These are phyloP conservation scores for Craterostigma plantagineum DNA, from an alignment of 257 asterid genomes.

Conservation along the genomic window DNA sequence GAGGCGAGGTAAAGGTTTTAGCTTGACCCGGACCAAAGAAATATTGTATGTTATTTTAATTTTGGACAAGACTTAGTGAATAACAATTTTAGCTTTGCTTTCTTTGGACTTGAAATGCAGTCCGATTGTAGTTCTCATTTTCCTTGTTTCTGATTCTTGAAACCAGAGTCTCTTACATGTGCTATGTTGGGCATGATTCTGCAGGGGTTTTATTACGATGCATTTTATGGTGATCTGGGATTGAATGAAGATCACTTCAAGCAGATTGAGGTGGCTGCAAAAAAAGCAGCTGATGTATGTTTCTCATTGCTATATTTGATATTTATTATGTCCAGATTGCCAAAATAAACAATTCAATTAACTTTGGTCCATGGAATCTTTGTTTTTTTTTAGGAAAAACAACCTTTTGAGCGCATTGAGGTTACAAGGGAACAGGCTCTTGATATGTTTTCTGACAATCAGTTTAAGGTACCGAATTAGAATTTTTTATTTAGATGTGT, in stretches of 20 bases:
- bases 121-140: not conserved
- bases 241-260: conserved; percentile 80
- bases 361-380: not conserved
- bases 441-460: conserved; percentile 81
- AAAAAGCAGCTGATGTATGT: conserved; percentile 65
- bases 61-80: too few species aligned
- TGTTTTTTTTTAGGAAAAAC: conserved; percentile 74
- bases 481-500: not conserved
- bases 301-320: conserved; percentile 9
- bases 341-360: too few species aligned
- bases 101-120: too few species aligned
- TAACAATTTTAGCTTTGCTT: too few species aligned
- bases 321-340: too few species aligned
- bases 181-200: conserved; percentile 12
- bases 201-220: conserved; percentile 97
- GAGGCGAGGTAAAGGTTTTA: conserved; percentile 58
- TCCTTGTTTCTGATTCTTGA: not conserved
- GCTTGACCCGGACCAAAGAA: too few species aligned
- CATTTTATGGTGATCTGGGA: conserved; percentile 81
- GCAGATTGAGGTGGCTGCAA: conserved; percentile 63
- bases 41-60: too few species aligned
- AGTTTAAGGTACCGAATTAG: conserved; percentile 42
- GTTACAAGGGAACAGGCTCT: conserved; percentile 83
- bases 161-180: not conserved
- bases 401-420: conserved; percentile 90